phyloP scores from a whole-genome alignment of 2,329 filamentous ascomycete genomes.

The Claviceps monticola region DNA sequence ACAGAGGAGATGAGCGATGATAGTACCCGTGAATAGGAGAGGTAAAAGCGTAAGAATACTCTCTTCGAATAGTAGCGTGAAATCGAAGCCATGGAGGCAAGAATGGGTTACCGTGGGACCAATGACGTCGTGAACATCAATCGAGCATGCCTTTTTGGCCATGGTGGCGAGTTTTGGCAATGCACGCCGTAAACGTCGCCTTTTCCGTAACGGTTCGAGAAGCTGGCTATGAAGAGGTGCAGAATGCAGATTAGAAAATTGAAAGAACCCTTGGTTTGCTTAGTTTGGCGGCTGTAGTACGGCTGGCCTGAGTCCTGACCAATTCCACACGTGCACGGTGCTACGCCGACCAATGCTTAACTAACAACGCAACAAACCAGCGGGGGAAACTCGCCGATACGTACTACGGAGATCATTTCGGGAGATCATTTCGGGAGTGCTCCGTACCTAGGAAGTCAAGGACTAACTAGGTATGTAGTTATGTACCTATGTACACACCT shows the following conservation, averaged over 20 bases:
- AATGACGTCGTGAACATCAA: conserved; percentile 7
- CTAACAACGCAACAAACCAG: too few relatives aligned
- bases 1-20: background rate
- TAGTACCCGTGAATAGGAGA: conserved; percentile 8
- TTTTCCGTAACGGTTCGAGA: background rate
- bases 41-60: conserved; percentile 12
- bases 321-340: too few relatives aligned
- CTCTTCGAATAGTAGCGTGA: conserved; percentile 17
- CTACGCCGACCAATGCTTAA: too few relatives aligned
- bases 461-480: too few relatives aligned
- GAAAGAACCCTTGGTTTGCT: background rate
- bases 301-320: too few relatives aligned
- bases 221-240: background rate
- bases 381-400: too few relatives aligned
- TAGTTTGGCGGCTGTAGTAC: background rate
- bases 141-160: conserved; percentile 3
- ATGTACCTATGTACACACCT: too few relatives aligned
- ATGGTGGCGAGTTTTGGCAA: background rate
- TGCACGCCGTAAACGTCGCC: background rate
- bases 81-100: conserved; percentile 16
- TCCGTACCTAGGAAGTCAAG: too few relatives aligned
- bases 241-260: background rate
- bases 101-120: conserved; percentile 8
- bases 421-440: too few relatives aligned
- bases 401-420: too few relatives aligned